Base-by-base conservation (phyloP, 2,329 filamentous ascomycete genomes). In the Cladophialophora chaetospira region DNA sequence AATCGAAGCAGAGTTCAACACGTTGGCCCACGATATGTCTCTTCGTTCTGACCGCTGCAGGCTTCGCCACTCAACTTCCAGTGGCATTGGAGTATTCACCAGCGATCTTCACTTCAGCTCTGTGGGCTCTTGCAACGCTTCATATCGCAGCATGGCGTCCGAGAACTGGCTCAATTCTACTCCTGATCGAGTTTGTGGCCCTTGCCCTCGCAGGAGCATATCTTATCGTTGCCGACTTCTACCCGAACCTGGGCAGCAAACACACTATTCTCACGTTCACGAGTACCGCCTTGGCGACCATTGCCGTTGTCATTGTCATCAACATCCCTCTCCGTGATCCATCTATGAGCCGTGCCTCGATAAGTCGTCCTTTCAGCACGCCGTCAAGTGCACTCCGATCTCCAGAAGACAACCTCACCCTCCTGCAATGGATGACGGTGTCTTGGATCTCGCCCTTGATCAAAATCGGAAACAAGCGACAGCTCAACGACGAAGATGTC, bases 361-460 rank as follows among this genome's bases (percentile, higher is more conserved):
- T 92, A 55, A 84, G 85, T 49, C 72, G 74, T 13, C 77, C 83
- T 1, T 84, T 81, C 51, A 74, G 77, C 15, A 62, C 72, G 3
- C 84, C 88, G 1, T 85, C 80, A 0, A 77, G 74, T 2, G 71
- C 78, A 2, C 74, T 88, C n/a, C 86, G 90, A 26, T 86, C 81
- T 45, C 87, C 91, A 0, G 91, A 96, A 70, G 91, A 96, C 65
- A 85, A 88, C 61, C 70, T 96, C 21, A 88, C 81, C 0, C 76
- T 92, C 0, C 91, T 89, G 82, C 88, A 92, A 64, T 96, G 90
- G 73, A 88, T 93, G 82, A 87, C 84, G 4, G 87, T 96, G 25
- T 88, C 84, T 0, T 96, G 91, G 91, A 87, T 96, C 74, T 77
- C 78, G 0, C 87, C 91, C 0, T 73, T 96, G 5, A 90, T 95